Conservation (phyloP, 164 flowering plant genomes). For the Paratinospora sagittata region DNA sequence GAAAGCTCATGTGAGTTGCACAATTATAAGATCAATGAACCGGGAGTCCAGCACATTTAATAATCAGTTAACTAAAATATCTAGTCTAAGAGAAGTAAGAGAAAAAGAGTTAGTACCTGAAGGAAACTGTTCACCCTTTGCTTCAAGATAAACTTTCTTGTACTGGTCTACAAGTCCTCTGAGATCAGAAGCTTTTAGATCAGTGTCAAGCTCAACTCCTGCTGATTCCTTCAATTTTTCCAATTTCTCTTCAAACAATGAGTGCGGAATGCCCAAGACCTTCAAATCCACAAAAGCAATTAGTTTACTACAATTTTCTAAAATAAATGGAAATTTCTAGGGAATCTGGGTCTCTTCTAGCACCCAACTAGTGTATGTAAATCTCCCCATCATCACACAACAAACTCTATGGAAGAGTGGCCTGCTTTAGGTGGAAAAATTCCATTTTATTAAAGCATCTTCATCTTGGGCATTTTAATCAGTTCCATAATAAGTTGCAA, state of each 20-base stretch:
- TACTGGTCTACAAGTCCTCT: slow-evolving; percentile 77
- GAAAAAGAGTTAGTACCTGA: slow-evolving; percentile 42
- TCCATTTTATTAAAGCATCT: no score
- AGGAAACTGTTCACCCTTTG: slow-evolving; percentile 79
- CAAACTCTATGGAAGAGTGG: no score
- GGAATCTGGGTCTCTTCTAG: no score
- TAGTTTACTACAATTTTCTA: neutral
- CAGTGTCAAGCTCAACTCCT: slow-evolving; percentile 67
- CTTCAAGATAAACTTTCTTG: slow-evolving; percentile 78
- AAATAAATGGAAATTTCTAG: no score
- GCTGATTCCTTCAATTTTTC: slow-evolving; percentile 58
- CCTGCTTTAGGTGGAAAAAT: no score
- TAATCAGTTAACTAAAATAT: neutral
- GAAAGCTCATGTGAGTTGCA: neutral
- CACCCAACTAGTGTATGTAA: no score
- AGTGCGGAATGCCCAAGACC: slow-evolving; percentile 94
- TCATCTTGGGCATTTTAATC: neutral
- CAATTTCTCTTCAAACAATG: slow-evolving; percentile 74
- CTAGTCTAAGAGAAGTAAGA: neutral
- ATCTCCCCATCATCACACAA: no score
- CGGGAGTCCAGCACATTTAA: neutral
- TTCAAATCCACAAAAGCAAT: slow-evolving; percentile 26
- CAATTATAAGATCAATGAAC: neutral
- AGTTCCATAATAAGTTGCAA: neutral
- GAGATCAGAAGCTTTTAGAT: slow-evolving; percentile 77